phyloP scores from a whole-genome alignment of 331 rosid genomes.

The Telfairia occidentalis region DNA sequence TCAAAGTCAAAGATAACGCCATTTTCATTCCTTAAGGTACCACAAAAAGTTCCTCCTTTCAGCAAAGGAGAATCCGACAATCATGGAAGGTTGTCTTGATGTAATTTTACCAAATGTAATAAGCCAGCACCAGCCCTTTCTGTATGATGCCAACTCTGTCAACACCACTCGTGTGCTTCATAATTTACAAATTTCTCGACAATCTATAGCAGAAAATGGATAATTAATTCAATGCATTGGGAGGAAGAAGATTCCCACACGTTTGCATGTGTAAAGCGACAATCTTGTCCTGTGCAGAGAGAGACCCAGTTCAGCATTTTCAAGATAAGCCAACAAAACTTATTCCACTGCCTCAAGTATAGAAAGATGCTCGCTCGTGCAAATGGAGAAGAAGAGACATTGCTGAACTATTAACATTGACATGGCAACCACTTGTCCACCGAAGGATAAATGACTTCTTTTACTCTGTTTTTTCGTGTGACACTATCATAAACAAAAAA shows the following conservation, averaged over 20 bases:
- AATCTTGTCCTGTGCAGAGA: background rate
- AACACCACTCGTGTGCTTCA: conserved; percentile 9
- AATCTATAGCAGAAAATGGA: background rate
- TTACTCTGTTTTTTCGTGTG: background rate
- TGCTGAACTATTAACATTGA: background rate
- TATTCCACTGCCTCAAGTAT: background rate
- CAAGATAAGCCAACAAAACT: conserved; percentile 2
- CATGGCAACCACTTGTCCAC: background rate
- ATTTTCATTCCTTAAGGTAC: background rate
- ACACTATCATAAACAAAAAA: background rate
- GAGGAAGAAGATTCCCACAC: conserved; percentile 12
- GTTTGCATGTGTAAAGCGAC: background rate
- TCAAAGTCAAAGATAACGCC: background rate
- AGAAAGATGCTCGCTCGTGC: background rate
- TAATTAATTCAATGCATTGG: background rate
- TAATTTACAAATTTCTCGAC: background rate
- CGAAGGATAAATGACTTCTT: background rate
- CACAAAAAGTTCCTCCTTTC: background rate
- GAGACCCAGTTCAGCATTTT: conserved; percentile 4
- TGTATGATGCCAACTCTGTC: background rate
- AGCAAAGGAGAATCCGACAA: background rate
- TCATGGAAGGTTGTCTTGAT: background rate
- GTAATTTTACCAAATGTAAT: background rate
- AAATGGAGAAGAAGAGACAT: background rate
- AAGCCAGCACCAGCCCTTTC: background rate